Percentiles rank a stretch among this genome's conserved stretches.
phyloP scores from a whole-genome alignment of 352 stramenopile genomes.

The Pythium monospermum region DNA sequence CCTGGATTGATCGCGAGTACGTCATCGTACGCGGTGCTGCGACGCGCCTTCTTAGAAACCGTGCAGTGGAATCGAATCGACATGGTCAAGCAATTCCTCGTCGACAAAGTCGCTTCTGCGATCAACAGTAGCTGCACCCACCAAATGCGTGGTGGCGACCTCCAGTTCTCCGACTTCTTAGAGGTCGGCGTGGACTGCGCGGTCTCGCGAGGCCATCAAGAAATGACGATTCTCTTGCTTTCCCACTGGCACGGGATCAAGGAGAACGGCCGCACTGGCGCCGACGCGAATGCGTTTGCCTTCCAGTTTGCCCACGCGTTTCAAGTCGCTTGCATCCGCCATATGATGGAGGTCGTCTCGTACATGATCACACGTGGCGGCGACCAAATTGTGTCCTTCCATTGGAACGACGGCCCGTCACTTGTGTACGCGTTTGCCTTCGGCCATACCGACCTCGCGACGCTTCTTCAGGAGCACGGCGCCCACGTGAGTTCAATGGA shows the following conservation, averaged over 20 bases:
- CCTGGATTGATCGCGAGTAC: slow-evolving; percentile 1
- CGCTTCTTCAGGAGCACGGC: slow-evolving; percentile 32
- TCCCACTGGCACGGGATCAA: slow-evolving; percentile 43
- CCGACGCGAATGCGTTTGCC: slow-evolving; percentile 39
- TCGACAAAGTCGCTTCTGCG: neutral
- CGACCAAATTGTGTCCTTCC: slow-evolving; percentile 49
- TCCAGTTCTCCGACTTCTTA: slow-evolving; percentile 44
- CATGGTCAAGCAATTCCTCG: slow-evolving; percentile 38
- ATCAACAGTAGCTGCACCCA: neutral
- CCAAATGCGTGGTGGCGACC: neutral
- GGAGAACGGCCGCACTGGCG: slow-evolving; percentile 25
- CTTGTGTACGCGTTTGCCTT: slow-evolving; percentile 65
- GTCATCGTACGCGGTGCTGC: slow-evolving; percentile 35
- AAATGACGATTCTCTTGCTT: slow-evolving; percentile 54
- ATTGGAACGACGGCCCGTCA: slow-evolving; percentile 52
- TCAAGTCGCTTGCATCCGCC: slow-evolving; percentile 58
- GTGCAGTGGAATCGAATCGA: slow-evolving; percentile 57
- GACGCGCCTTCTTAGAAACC: slow-evolving; percentile 49
- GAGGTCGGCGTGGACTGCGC: slow-evolving; percentile 52
- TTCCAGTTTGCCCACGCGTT: slow-evolving; percentile 67
- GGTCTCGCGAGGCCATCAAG: slow-evolving; percentile 50
- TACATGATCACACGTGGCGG: slow-evolving; percentile 53
- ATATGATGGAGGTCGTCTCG: slow-evolving; percentile 30
- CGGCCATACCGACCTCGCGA: slow-evolving; percentile 32
- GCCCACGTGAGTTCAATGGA: slow-evolving; percentile 49